A percentile compares a stretch with the other conserved stretches of the same genome.
Evolutionary conservation across 768 basidiomycete species (phyloP).

Genomic region (Cytidiella melzeri): DNA sequence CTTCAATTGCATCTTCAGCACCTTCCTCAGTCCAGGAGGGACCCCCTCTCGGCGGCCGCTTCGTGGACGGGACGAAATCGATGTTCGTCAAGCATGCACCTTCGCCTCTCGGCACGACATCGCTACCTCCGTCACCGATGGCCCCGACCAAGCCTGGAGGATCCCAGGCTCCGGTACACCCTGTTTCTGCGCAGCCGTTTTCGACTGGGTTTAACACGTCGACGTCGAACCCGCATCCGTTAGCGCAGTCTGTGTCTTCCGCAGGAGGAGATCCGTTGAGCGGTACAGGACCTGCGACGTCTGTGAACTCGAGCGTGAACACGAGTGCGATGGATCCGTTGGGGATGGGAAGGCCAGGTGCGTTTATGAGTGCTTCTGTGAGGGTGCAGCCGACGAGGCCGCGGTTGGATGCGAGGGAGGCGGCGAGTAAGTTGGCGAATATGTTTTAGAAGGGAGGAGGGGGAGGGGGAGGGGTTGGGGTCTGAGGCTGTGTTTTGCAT

Average conservation of each 20-base stretch:
- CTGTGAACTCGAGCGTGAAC: background rate
- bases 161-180: slow-evolving; percentile 14
- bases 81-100: slow-evolving; percentile 63
- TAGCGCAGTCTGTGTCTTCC: slow-evolving; percentile 12
- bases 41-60: slow-evolving; percentile 57
- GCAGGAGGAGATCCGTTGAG: background rate
- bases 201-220: background rate
- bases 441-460: slow-evolving; percentile 70
- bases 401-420: slow-evolving; percentile 77
- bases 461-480: too few species aligned
- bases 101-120: slow-evolving; percentile 22
- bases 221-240: slow-evolving; percentile 10
- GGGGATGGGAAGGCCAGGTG: slow-evolving; percentile 46
- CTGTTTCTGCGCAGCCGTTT: slow-evolving; percentile 3
- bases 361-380: slow-evolving; percentile 67
- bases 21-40: slow-evolving; percentile 30
- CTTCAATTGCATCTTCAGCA: slow-evolving; percentile 24
- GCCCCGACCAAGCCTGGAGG: slow-evolving; percentile 12
- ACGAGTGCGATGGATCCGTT: slow-evolving; percentile 51
- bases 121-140: slow-evolving; percentile 9
- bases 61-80: slow-evolving; percentile 72
- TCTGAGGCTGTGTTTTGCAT: too few species aligned
- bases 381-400: slow-evolving; percentile 66
- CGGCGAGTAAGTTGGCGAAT: slow-evolving; percentile 86
- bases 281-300: background rate